Base-by-base conservation (phyloP, 2,329 filamentous ascomycete genomes). In the Xylaria sp. region DNA sequence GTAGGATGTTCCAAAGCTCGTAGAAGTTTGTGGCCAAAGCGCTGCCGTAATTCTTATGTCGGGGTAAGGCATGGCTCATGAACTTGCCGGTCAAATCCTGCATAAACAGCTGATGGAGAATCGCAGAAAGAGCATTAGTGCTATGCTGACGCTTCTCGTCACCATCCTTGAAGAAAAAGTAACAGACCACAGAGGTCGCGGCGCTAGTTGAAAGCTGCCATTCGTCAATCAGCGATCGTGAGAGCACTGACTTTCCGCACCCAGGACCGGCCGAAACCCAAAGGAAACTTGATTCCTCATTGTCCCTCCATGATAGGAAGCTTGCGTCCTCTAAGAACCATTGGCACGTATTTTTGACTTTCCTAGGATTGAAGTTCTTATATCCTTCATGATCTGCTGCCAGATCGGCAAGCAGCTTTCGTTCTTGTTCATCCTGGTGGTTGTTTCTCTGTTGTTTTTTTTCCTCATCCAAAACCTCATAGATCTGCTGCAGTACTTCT, bases 161-260 rank as follows among this genome's bases (percentile, higher is more conserved):
- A 16, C 47, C 65, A 12, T 63, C 60, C 27, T 63, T 67, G 37
- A 67, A 67, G 25, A 67, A 67, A 44, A 59, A 67, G 37, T 67
- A 54, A 32, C 65, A 67, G 25, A 60, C 29, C 3, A 13, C n/a
- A 16, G 57, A 60, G 3, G 60, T 67, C n/a, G 44, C 21, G 13
- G 23, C 6, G 16, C 27, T 59, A 12, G 53, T 63, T 35, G 59
- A 59, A 6, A 63, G 42, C 42, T 37, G 53, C 42, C n/a, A 5
- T 25, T 63, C 60, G 23, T 67, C 65, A 18, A 67, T 60, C 35
- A 67, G 27, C 6, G 42, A 44, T 8, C 54, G 42, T 18, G 65
- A 37, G 4, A 67, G 54, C 2, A 67, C 65, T 1, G 65, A 67
- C 16, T 63, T 67, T 29, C 65, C 65, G 47, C 65, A 60, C 23